phyloP scores from a whole-genome alignment of 2,329 filamentous ascomycete genomes.

The Aspergillus sp. region DNA sequence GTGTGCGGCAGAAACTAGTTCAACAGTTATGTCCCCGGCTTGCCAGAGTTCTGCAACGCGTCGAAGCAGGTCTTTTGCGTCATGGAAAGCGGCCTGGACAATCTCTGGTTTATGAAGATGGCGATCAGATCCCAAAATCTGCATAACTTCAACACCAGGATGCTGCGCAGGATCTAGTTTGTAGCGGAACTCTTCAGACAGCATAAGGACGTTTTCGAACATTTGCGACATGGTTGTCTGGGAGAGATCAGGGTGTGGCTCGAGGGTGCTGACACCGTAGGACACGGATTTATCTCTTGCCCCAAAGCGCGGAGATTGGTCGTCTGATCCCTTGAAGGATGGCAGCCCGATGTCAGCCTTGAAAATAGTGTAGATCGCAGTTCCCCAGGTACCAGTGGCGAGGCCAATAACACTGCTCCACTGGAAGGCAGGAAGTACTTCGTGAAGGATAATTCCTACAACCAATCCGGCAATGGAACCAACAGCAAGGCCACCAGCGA shows the following conservation, averaged over 20 bases:
- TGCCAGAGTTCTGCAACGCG: conserved; percentile 37
- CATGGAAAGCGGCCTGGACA: conserved; percentile 48
- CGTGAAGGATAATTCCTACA: conserved; percentile 48
- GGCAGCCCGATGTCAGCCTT: conserved; percentile 52
- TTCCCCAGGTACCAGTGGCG: conserved; percentile 52
- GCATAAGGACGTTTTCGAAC: conserved; percentile 25
- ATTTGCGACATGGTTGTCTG: conserved; percentile 12
- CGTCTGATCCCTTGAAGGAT: conserved; percentile 9
- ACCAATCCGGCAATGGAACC: conserved; percentile 47
- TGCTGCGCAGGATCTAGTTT: conserved; percentile 43
- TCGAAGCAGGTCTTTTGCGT: conserved; percentile 33
- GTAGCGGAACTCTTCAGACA: conserved; percentile 44
- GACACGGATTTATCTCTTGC: background rate
- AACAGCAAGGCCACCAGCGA: conserved; percentile 31
- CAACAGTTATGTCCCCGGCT: conserved; percentile 14
- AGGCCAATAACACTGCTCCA: conserved; percentile 54
- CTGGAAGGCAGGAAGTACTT: conserved; percentile 39
- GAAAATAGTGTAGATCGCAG: conserved; percentile 51
- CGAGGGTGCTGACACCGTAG: conserved; percentile 29
- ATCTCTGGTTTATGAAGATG: conserved; percentile 21
- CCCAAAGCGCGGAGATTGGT: background rate
- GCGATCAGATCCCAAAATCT: conserved; percentile 40
- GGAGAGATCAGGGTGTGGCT: conserved; percentile 17
- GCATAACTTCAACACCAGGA: conserved; percentile 48
- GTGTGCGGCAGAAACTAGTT: conserved; percentile 18